Evolutionary conservation across 495 filamentous ascomycete species (phyloP), one percentile per base, ranked within the genome.

Genomic region (Penicillium pulvis): DNA sequence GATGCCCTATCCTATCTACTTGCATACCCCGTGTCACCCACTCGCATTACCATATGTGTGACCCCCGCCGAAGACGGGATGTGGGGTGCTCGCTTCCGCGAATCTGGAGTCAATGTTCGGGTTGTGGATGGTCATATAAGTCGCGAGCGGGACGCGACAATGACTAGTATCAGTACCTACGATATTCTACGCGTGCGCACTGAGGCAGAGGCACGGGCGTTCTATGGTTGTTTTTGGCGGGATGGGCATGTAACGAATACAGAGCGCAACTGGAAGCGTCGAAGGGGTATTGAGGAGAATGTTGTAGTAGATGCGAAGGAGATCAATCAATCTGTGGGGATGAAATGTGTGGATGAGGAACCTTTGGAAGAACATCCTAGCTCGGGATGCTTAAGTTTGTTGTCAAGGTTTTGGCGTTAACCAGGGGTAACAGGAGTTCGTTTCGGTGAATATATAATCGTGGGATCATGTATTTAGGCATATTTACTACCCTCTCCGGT

Each of bases 1-100:
- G 66, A 69, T 33, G 71, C 71, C 14, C 61, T 71, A 3, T 19
- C 56, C 0, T 73, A 73, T 26, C 65, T 73, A 2, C 63, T 70
- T 8, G 41, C 57, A 16, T 65, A 63, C 47, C 63, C 64, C 3
- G 44, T 65, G 20, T 4, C 56, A 2, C 61, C 68, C 7, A 53
- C 42, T 11, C 66, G 60, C 6, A 67, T 72, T 43, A 62, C 61
- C 20, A 65, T 72, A 42, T 70, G 64, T 35, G 52, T 68, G 47
- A 72, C 67, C 8, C 36, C 54, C 0, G 24, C 57, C 8, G 70
- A 70, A 30, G 43, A 70, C 26, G 43, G 16, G 4, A 59, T 62
- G 26, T 63, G 53, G 56, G 70, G 65, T 1, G n/a, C 16, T 17
- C 4, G 10, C 0, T 67, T 68, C 45, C 61, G 65, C 24, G n/a